Conservation (phyloP, 73 alveolate species). For the Effrenium voratum region DNA sequence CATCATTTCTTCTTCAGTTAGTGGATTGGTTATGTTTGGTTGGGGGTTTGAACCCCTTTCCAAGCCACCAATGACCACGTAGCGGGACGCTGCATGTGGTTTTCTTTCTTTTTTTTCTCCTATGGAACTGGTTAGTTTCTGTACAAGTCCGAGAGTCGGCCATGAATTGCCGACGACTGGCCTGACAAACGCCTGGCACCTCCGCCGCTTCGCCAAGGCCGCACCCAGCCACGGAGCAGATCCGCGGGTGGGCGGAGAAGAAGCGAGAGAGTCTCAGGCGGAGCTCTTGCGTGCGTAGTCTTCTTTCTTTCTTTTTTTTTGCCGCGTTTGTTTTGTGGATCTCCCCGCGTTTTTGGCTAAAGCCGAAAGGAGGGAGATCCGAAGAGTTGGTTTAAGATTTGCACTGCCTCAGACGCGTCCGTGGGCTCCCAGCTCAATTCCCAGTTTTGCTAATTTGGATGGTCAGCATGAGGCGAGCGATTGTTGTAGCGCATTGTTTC, state of each 20-base stretch:
- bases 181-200: not conserved
- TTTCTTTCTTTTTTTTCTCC: not conserved
- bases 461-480: not conserved
- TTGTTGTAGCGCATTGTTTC: too few species aligned
- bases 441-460: not conserved
- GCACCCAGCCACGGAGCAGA: conserved; percentile 51
- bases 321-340: not conserved
- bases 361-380: not conserved
- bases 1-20: too few species aligned
- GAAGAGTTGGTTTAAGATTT: not conserved
- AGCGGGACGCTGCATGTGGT: too few species aligned
- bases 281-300: too few species aligned
- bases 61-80: too few species aligned
- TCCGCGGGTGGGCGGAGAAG: conserved; percentile 90
- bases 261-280: conserved; percentile 68
- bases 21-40: too few species aligned
- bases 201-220: conserved; percentile 4
- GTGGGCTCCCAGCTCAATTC: not conserved
- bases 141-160: too few species aligned
- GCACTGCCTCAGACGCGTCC: not conserved
- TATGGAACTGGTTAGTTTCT: too few species aligned
- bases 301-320: too few species aligned
- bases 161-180: not conserved
- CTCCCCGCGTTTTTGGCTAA: not conserved
- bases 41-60: too few species aligned